Evolutionary conservation across 2,329 filamentous ascomycete species (phyloP), one percentile per base, ranked within the genome.

Genomic region (Xylariaceae sp.): DNA sequence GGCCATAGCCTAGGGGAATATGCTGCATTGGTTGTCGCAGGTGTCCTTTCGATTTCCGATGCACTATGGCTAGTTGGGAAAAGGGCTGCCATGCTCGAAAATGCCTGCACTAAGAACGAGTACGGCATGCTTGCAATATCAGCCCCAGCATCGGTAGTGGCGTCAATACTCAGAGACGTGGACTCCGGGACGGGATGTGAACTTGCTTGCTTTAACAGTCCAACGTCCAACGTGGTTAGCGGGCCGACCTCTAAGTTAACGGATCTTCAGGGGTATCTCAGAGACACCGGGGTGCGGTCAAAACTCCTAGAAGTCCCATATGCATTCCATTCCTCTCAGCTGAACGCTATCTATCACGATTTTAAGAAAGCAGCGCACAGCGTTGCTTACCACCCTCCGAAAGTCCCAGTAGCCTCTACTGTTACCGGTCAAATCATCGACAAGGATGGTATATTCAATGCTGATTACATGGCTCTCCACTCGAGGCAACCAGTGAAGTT

Each of bases 121-220:
- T 26, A 26, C 9, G 23, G 23, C 23, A 26, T 26, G 23, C 23
- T 26, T 26, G 4, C 23, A 26, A 26, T 26, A 26, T 26, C 23
- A 9, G 23, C 23, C 23, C 23, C 23, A 26, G 23, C 23, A 26
- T 26, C 23, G 9, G 9, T 26, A 4, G 23, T 26, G 23, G 23
- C 4, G 9, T 26, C 71, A 79, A 44, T 74, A 79, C 50, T 87
- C 83, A 71, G 78, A 76, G 23, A 71, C 75, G 7, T 77, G 81
- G 52, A 84, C 77, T 29, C 26, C 10, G 26, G 26, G 32, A 37
- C 9, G 32, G 9, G 12, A 1, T 71, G 75, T 48, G 71, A 74
- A 50, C 40, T 73, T 2, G 81, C 87, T 1, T 91, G 89, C 71
- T 79, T 88, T 67, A 91, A 91, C 66, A 81, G 82, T 0, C 82